Conservation (phyloP, 2,329 filamentous ascomycete genomes). For the Xylariomycetidae sp. region DNA sequence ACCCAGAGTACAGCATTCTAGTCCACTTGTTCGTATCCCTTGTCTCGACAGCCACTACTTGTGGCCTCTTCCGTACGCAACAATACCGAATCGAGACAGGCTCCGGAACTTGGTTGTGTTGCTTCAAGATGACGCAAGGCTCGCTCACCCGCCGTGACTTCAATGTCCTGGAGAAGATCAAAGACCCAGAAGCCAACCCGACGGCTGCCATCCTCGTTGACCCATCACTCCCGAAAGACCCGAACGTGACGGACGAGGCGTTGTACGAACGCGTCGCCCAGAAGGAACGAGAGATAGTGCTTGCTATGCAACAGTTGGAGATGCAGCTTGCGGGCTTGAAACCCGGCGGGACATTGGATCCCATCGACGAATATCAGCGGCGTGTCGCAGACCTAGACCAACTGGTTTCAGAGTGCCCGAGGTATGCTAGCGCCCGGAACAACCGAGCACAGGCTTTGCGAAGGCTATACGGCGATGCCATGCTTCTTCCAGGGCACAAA, state of each 20-base stretch:
- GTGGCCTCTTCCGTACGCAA: no score
- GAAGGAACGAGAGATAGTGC: slow-evolving; percentile 48
- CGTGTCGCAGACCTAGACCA: slow-evolving; percentile 44
- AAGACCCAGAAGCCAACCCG: slow-evolving; percentile 58
- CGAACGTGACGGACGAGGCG: slow-evolving; percentile 44
- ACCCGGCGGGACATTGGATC: slow-evolving; percentile 30
- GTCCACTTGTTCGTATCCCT: no score
- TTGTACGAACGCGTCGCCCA: slow-evolving; percentile 46
- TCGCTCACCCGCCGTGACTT: slow-evolving; percentile 52
- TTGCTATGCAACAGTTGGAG: slow-evolving; percentile 49
- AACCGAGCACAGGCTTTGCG: slow-evolving; percentile 66
- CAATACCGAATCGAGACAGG: no score
- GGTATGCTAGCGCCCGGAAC: slow-evolving; percentile 67
- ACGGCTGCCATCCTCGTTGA: slow-evolving; percentile 49
- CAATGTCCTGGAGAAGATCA: slow-evolving; percentile 60
- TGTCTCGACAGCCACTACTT: no score
- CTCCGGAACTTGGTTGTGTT: no score
- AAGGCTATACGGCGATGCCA: slow-evolving; percentile 55
- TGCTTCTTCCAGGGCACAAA: slow-evolving; percentile 39
- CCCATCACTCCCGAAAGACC: slow-evolving; percentile 48
- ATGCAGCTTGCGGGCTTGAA: slow-evolving; percentile 41
- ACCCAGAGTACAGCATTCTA: no score
- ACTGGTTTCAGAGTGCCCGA: slow-evolving; percentile 52
- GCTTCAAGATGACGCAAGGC: slow-evolving; percentile 47
- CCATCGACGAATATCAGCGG: slow-evolving; percentile 38